A percentile compares a stretch with the other conserved stretches of the same genome.
phyloP scores from a whole-genome alignment of 345 rosid genomes.

The Boechera stricta region DNA sequence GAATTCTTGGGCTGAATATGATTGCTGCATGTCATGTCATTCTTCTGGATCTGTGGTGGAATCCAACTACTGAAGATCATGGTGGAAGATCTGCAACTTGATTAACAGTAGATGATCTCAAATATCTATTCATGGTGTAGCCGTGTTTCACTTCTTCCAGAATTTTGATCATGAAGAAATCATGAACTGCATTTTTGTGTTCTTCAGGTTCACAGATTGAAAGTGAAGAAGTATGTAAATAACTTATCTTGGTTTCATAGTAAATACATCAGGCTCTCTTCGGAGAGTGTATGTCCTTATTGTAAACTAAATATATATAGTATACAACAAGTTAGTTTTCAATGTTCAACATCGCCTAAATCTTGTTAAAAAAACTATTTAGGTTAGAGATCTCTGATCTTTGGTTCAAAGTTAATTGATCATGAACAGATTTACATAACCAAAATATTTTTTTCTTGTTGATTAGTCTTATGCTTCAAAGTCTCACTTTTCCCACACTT shows the following conservation, averaged over 20 bases:
- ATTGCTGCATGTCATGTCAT: conserved; percentile 95
- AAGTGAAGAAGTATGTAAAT: conserved; percentile 51
- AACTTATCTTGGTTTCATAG: conserved; percentile 36
- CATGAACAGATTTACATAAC: no score
- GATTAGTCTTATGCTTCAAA: no score
- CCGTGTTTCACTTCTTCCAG: conserved; percentile 27
- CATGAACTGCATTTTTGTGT: conserved; percentile 49
- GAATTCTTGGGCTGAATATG: conserved; percentile 97
- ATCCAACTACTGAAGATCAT: conserved; percentile 88
- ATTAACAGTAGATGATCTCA: conserved; percentile 87
- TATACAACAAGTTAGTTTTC: conserved; percentile 12
- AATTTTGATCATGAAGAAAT: conserved; percentile 44
- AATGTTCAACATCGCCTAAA: conserved; percentile 72
- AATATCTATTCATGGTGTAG: conserved; percentile 59
- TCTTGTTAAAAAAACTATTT: conserved; percentile 66
- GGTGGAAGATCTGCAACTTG: conserved; percentile 76
- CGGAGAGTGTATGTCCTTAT: conserved; percentile 8
- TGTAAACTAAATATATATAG: conserved; percentile 25
- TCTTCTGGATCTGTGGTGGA: conserved; percentile 98
- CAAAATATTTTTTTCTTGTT: no score
- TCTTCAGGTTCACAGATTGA: conserved; percentile 47
- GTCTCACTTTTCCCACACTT: no score
- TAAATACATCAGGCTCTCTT: conserved; percentile 39
- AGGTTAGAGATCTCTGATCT: conserved; percentile 48
- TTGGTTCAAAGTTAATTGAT: background rate